Evolutionary conservation across 352 stramenopile genomes (phyloP), one percentile per base, ranked within the genome.

Genomic region (Phytophthora ohioensis): DNA sequence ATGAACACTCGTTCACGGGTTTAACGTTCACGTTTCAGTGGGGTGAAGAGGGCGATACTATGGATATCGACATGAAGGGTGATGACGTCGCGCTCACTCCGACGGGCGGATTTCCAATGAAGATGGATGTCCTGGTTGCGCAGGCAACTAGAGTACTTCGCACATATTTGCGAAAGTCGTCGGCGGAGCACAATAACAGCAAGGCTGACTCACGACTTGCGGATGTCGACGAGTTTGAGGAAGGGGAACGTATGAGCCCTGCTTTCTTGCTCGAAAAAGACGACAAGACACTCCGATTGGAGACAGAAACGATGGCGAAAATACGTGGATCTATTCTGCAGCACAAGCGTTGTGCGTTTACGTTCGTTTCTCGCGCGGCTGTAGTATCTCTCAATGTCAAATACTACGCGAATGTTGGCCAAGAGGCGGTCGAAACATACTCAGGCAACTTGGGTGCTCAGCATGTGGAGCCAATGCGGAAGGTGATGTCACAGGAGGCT

Each of bases 251-350:
- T 35, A 5, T 69, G 27, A 62, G 67, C 12, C 59, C 73, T 5
- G 72, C 76, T 3, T 80, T 93, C 49, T 66, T 93, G 72, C 65
- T 94, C 7, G 90, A 95, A 59, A 97, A 97, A 57, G 90, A 97
- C 61, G 87, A 95, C 34, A 91, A 93, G 58, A 95, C 90, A 6
- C 76, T 95, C 8, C 73, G 87, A 34, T 66, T 97, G 45, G 90
- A 97, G 58, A 71, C 68, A 1, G 69, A 91, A 38, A 91, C 90
- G 35, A 88, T 87, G 58, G 66, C 55, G 21, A 91, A 85, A 59
- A 87, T 97, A 12, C 76, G 85, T 13, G 51, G 63, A 12, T 84
- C 82, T 4, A 92, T 95, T 63, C 64, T 93, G 21, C 72, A 88
- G 32, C 87, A 95, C 70, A 97, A 97, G 62, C 70, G 70, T 6